Evolutionary conservation across 495 filamentous ascomycete genomes (phyloP), one percentile per base, ranked within the genome.

Genomic region (Penicillium psychrofluorescens): DNA sequence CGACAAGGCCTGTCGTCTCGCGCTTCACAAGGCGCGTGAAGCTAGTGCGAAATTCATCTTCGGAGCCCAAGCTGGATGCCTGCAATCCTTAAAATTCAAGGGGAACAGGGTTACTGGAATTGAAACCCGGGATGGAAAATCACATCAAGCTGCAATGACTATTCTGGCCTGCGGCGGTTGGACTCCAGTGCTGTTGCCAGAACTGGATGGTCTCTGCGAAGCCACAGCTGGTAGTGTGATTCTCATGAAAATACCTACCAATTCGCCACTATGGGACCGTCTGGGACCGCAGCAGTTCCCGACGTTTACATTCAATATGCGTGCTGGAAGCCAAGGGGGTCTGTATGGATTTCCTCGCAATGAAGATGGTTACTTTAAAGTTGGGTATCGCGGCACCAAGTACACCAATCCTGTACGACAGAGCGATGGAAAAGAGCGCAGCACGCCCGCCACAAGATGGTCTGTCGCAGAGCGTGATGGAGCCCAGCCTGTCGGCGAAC

Each of bases 81-180:
- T 16, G 16, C 16, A 16, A 16, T 16, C 16, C 16, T 16, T 16
- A 16, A 1, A 4, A 1, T 16, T 1, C 16, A 16, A 16, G 1
- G 16, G 16, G 1, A 16, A 16, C 16, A 29, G 39, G 0, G 46
- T 58, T 6, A 44, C 43, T 13, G 63, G 63, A 6, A 53, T 72
- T 9, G 9, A 37, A 22, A 71, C 66, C 3, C 53, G 51, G 1
- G 62, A 74, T 41, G 62, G 64, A 2, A 46, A 39, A 14, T 35
- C 42, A 2, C 63, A 67, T 36, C 1, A 6, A 52, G 85, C 86
- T 1, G 76, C 78, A n/a, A 66, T 92, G 7, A 79, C 78, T 8
- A 68, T 94, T 40, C 61, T 90, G 8, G 88, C 89, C 0, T 76
- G 85, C 0, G 89, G 88, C 2, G 83, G 87, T 1, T 94, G 88